A percentile compares a stretch with the other conserved stretches of the same genome.
These are phyloP conservation scores for Rhodomyrtus psidioides DNA, from an alignment of 441 rosid species.

Conservation along the genomic window DNA sequence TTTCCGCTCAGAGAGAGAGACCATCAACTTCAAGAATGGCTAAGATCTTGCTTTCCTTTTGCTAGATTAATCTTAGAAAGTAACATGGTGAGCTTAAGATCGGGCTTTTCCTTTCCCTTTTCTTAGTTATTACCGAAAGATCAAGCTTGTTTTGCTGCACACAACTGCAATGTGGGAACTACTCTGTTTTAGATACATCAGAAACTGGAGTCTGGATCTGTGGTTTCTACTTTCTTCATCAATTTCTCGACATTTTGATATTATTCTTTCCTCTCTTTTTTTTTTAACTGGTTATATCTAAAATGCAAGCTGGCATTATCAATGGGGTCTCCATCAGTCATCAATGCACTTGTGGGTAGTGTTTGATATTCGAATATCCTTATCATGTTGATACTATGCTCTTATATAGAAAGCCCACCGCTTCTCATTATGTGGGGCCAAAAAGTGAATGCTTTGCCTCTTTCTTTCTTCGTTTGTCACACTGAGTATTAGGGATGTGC, in stretches of 20 bases:
- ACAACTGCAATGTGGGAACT: neutral
- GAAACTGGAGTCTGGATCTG: neutral
- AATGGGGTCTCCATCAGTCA: neutral
- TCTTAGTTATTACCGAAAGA: neutral
- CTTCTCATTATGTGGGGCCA: neutral
- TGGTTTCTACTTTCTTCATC: neutral
- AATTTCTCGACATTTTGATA: neutral
- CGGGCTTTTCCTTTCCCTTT: neutral
- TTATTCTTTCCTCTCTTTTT: neutral
- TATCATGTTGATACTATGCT: neutral
- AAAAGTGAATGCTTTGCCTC: neutral
- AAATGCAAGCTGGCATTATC: neutral
- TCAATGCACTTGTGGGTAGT: neutral
- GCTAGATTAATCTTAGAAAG: neutral
- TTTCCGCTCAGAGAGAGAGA: neutral
- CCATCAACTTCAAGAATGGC: neutral
- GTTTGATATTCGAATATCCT: neutral
- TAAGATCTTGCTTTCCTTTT: neutral
- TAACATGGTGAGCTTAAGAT: neutral
- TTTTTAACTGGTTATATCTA: neutral
- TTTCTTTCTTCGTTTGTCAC: neutral
- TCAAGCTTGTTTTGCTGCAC: neutral
- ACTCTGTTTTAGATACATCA: neutral
- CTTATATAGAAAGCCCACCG: neutral
- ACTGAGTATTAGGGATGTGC: neutral